Evolutionary conservation across 2,329 filamentous ascomycete genomes (phyloP), one percentile per base, ranked within the genome.

Genomic region (Fusarium sacchari): DNA sequence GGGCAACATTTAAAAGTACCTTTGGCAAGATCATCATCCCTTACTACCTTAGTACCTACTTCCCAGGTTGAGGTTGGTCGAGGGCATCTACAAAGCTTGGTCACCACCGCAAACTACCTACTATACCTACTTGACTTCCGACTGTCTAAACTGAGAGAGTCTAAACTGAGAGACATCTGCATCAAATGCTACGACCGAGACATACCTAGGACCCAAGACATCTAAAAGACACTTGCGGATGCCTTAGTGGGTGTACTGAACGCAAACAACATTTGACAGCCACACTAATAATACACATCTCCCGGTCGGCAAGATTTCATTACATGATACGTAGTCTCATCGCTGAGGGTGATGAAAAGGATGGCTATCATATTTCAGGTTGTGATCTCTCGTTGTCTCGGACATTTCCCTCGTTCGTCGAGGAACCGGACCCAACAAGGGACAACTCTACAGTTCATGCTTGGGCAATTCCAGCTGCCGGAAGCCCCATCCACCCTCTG

Each of bases 381-480:
- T 42, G 55, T 37, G 43, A 63, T 59, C 32, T 58, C 40, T 57
- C 49, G 39, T 36, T 74, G 71, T 74, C 71, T 72, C 56, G 40
- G 63, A 44, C 36, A 67, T 53, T 63, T 65, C 59, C 52, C 43
- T 59, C 24, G 36, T 69, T 69, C 58, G 47, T 64, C 70, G 42
- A 65, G 57, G 56, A 28, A 42, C 44, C 65, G 53, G 59, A 11
- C 43, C 47, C 24, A 44, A 44, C 57, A 64, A 58, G 55, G 59
- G 57, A 61, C 47, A n/a, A 60, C 39, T 72, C 32, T 30, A 46
- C 57, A 28, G 46, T 58, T 28, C 43, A 59, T 46, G 36, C 34
- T 67, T 63, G 64, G 63, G 67, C 53, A 74, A 71, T 69, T 70
- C 60, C 61, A 67, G 58, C 47, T 63, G n/a, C 15, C 44, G 55